Percentiles rank a stretch among this genome's conserved stretches.
Evolutionary conservation across 768 basidiomycete species (phyloP).

Genomic region (Lactarius quietus): DNA sequence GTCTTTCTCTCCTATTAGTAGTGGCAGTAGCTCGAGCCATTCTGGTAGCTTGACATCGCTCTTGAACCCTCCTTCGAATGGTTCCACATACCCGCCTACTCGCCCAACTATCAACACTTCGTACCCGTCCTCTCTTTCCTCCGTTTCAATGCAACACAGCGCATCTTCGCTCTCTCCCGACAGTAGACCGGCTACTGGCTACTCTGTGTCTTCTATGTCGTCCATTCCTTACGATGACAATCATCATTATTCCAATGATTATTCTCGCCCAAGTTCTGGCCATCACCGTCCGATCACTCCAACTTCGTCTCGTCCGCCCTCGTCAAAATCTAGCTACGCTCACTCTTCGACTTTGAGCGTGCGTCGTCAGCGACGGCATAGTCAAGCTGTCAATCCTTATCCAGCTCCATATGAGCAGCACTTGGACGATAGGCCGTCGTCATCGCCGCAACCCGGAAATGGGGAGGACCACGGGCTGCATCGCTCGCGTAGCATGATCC

Average conservation of each 20-base stretch:
- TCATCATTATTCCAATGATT: slow-evolving; percentile 45
- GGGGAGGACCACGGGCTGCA: slow-evolving; percentile 53
- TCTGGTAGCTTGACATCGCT: slow-evolving; percentile 75
- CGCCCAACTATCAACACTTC: slow-evolving; percentile 69
- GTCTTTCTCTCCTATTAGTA: slow-evolving; percentile 39
- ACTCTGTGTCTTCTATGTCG: slow-evolving; percentile 80
- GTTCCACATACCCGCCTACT: slow-evolving; percentile 44
- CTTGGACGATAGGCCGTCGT: slow-evolving; percentile 26
- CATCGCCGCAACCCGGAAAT: slow-evolving; percentile 29
- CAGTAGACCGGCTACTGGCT: slow-evolving; percentile 81
- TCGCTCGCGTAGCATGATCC: slow-evolving; percentile 81
- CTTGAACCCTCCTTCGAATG: slow-evolving; percentile 57
- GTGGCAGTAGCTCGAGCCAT: slow-evolving; percentile 56
- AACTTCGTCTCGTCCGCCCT: slow-evolving; percentile 62
- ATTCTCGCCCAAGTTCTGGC: slow-evolving; percentile 70
- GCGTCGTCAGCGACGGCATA: slow-evolving; percentile 71
- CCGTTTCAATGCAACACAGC: slow-evolving; percentile 51
- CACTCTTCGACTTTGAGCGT: slow-evolving; percentile 58
- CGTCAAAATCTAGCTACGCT: slow-evolving; percentile 56
- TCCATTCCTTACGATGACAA: slow-evolving; percentile 54
- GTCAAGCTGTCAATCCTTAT: slow-evolving; percentile 85
- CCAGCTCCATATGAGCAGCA: slow-evolving; percentile 71
- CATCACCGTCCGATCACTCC: slow-evolving; percentile 65
- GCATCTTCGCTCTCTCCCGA: slow-evolving; percentile 76
- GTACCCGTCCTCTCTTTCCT: slow-evolving; percentile 43